Conservation (phyloP, 2,329 filamentous ascomycete genomes). For the Mollisia scopiformis region DNA sequence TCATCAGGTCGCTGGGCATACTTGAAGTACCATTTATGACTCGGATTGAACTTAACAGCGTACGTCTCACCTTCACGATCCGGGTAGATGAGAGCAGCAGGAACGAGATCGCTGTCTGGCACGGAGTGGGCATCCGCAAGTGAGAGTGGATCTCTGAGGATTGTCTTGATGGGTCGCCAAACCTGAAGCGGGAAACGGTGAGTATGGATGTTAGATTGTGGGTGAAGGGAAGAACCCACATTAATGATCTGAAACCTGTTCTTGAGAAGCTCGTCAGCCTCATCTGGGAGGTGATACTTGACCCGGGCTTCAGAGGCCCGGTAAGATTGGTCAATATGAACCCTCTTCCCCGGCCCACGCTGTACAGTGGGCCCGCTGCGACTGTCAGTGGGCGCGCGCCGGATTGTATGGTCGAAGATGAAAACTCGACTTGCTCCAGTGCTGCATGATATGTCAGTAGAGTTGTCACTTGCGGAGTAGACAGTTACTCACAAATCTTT, state of each 20-base stretch:
- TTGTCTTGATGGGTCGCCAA: conserved; percentile 63
- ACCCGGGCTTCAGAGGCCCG: conserved; percentile 69
- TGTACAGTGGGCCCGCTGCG: conserved; percentile 4
- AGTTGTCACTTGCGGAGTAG: neutral
- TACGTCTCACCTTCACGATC: neutral
- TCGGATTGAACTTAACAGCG: conserved; percentile 26
- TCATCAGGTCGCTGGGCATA: neutral
- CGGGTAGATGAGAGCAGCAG: conserved; percentile 9
- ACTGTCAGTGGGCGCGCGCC: conserved; percentile 46
- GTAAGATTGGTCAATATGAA: conserved; percentile 82
- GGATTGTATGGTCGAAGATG: conserved; percentile 86
- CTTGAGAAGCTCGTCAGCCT: conserved; percentile 65
- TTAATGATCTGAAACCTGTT: conserved; percentile 81
- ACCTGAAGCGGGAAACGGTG: neutral
- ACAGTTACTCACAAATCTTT: conserved; percentile 42
- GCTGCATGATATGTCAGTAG: neutral
- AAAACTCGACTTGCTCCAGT: conserved; percentile 51
- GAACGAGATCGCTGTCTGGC: conserved; percentile 11
- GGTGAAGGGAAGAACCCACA: conserved; percentile 44
- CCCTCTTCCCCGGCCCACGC: conserved; percentile 68
- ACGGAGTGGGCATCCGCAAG: conserved; percentile 46
- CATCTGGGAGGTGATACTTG: conserved; percentile 61
- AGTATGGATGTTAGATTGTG: neutral
- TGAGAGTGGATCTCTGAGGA: conserved; percentile 58
- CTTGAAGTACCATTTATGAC: conserved; percentile 5